phyloP scores from a whole-genome alignment of 352 stramenopile species.

The Phytophthora cryptogea region DNA sequence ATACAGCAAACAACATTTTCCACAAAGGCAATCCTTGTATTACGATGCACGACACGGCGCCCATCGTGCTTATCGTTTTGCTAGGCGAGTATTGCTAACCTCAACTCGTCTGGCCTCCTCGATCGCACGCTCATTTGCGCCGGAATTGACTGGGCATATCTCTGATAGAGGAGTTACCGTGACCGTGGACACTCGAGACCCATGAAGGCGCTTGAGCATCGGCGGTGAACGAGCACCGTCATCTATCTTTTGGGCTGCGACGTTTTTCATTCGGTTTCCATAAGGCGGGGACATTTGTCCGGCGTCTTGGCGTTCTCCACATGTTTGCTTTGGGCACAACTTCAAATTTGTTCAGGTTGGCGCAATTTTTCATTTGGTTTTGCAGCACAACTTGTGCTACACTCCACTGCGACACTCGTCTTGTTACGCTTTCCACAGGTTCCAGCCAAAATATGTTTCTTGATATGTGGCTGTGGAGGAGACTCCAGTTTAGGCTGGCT shows the following conservation, averaged over 20 bases:
- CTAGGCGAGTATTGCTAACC: constrained; percentile 2
- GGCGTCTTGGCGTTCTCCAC: constrained; percentile 1
- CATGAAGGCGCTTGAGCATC: neutral
- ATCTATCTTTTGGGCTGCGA: constrained; percentile 4
- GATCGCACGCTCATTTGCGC: neutral
- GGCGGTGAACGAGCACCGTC: neutral
- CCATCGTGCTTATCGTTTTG: neutral
- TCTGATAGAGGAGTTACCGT: neutral
- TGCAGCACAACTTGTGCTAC: neutral
- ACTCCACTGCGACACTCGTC: too few species aligned
- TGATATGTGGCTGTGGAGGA: too few species aligned
- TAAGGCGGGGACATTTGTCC: constrained; percentile 8
- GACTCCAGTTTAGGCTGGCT: too few species aligned
- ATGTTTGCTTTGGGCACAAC: constrained; percentile 6
- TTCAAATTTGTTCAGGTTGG: neutral
- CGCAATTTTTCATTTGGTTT: neutral
- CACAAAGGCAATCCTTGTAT: neutral
- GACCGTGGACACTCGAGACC: neutral
- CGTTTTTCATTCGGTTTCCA: constrained; percentile 24
- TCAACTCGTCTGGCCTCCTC: constrained; percentile 6
- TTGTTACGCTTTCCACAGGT: too few species aligned
- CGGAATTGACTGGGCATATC: neutral
- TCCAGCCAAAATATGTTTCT: too few species aligned
- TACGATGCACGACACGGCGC: neutral
- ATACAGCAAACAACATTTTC: constrained; percentile 13